A percentile compares a stretch with the other conserved stretches of the same genome.
Conservation (phyloP, 2,329 filamentous ascomycete genomes). For the Fusarium guadeloupense region DNA sequence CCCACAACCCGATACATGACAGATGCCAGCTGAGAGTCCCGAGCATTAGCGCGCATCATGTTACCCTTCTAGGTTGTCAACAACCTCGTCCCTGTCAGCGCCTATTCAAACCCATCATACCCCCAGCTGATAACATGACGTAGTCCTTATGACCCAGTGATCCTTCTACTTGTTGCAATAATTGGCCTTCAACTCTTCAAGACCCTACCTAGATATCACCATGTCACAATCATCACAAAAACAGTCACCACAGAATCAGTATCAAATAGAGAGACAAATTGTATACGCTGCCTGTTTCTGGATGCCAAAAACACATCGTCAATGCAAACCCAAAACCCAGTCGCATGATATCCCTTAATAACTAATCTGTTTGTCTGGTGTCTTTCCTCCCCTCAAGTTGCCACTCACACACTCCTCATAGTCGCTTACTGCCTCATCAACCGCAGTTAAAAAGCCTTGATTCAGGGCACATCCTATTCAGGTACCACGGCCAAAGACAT, state of each 20-base stretch:
- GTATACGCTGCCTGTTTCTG: constrained; percentile 46
- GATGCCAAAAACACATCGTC: constrained; percentile 46
- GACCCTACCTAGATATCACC: background rate
- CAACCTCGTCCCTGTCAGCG: constrained; percentile 19
- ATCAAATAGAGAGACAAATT: constrained; percentile 41
- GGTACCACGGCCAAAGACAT: constrained; percentile 32
- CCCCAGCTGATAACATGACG: constrained; percentile 14
- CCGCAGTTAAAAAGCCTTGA: constrained; percentile 35
- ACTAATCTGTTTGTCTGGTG: constrained; percentile 52
- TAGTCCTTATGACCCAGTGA: background rate
- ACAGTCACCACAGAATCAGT: background rate
- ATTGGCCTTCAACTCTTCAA: too few species aligned
- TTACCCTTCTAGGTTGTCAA: constrained; percentile 6
- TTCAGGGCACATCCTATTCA: constrained; percentile 26
- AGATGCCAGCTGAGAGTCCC: constrained; percentile 3
- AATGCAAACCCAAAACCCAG: constrained; percentile 53
- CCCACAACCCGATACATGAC: constrained; percentile 9
- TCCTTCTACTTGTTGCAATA: background rate
- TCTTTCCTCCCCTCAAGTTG: constrained; percentile 43
- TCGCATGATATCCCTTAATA: constrained; percentile 51
- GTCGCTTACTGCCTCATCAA: constrained; percentile 40
- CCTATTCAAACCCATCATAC: constrained; percentile 7
- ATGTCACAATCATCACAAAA: background rate
- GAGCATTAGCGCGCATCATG: constrained; percentile 19
- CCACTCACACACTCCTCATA: constrained; percentile 35